phyloP scores from a whole-genome alignment of 768 basidiomycete species.

The Tremella yokohamensis region DNA sequence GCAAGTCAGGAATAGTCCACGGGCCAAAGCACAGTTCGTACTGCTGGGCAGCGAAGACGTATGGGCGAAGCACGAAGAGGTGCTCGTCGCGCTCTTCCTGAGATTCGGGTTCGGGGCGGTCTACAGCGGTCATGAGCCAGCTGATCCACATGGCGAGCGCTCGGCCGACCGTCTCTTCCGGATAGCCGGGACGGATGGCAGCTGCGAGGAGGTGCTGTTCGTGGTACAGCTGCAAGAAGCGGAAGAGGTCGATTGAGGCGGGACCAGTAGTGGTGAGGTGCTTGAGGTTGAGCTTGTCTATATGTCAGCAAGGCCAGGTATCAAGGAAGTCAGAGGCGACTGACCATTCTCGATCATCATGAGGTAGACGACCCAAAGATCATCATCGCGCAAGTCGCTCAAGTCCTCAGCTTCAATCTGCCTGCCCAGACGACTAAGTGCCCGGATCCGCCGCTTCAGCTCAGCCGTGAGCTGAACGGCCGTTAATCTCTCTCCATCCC shows the following conservation, averaged over 20 bases:
- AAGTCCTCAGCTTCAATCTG: conserved; percentile 25
- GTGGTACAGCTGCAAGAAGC: conserved; percentile 48
- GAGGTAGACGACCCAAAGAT: conserved; percentile 46
- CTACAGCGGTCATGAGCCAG: neutral
- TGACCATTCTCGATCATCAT: conserved; percentile 51
- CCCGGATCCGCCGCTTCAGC: conserved; percentile 29
- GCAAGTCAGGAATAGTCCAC: conserved; percentile 50
- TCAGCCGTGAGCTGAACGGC: conserved; percentile 33
- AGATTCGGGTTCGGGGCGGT: conserved; percentile 30
- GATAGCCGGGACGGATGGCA: conserved; percentile 50
- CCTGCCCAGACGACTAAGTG: conserved; percentile 23
- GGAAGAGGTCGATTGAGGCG: conserved; percentile 29
- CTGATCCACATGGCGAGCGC: conserved; percentile 49
- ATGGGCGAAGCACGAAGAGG: conserved; percentile 53
- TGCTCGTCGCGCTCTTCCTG: conserved; percentile 45
- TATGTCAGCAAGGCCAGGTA: conserved; percentile 3
- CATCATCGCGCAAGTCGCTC: conserved; percentile 24
- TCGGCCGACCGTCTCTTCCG: conserved; percentile 43
- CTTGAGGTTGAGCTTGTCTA: conserved; percentile 47
- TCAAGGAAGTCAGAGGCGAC: conserved; percentile 8
- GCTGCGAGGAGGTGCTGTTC: conserved; percentile 44
- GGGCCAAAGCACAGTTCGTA: conserved; percentile 51
- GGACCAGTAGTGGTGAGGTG: conserved; percentile 33
- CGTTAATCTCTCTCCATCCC: conserved; percentile 3
- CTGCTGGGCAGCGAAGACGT: conserved; percentile 51